Base-by-base conservation (phyloP, 441 rosid species). In the Populus hybrid region DNA sequence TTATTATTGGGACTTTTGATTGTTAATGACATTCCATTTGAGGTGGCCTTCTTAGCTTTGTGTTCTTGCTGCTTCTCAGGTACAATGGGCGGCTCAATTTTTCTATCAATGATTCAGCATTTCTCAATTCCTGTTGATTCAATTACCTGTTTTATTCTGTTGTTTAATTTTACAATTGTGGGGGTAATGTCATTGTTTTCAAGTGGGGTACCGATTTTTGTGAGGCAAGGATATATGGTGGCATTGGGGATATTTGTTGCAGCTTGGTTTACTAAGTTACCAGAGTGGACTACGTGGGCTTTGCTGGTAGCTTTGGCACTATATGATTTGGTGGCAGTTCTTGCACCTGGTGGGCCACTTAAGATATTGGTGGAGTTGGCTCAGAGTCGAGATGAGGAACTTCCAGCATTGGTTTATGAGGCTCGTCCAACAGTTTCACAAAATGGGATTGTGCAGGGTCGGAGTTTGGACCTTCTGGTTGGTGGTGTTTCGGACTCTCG, bases 331-430 rank as follows among this genome's bases (percentile, higher is more conserved):
- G 93, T 87, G 34, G 99, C 98, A 21, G 99, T 95, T 82, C 85
- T 95, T 81, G 97, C 94, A 5, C 99, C 99, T 35, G 95, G 98
- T 66, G 99, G 99, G 1, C 99, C 99, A 2, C 99, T 95, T 73
- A 95, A 94, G 88, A 72, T 95, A 81, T 81, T 95, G 81, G 98
- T 95, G 16, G 95, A 94, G 85, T 88, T 95, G 75, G 97, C 98
- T 70, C 94, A 97, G 0, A 92, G 81, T 77, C 89, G 97, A 46
- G 97, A 92, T 70, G 94, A 95, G 79, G 99, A 95, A 73, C 95
- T 95, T 50, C 99, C 98, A 42, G 99, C 99, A 11, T 85, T 95
- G 87, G 88, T 95, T 8, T 95, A 95, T 72, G 99, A 95, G 88
- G 97, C 98, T 77, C 90, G 99, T 24, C 98, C 99, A 18, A 84